Conservation (phyloP, 352 stramenopile genomes). For the Globisporangium nodosum region DNA sequence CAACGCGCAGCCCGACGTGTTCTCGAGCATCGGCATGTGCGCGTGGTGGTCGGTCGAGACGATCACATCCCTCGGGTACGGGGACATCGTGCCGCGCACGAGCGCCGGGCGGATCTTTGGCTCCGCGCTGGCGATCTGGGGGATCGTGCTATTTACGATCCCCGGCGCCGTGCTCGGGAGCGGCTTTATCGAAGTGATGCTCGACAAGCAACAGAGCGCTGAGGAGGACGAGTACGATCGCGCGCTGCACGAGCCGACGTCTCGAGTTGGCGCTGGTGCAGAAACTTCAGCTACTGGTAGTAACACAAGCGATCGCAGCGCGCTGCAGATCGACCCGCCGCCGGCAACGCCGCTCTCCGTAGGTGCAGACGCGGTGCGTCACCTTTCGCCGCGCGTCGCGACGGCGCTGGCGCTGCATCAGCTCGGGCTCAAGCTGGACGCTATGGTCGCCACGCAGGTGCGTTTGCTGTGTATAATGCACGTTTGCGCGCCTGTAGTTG, state of each 20-base stretch:
- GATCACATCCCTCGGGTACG: slow-evolving; percentile 65
- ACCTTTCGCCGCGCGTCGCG: slow-evolving; percentile 18
- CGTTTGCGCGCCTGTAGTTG: background rate
- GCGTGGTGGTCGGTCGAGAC: slow-evolving; percentile 62
- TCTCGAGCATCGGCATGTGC: slow-evolving; percentile 41
- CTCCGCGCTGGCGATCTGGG: slow-evolving; percentile 42
- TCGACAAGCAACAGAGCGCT: slow-evolving; percentile 50
- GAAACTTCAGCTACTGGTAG: background rate
- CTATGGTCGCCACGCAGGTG: slow-evolving; percentile 30
- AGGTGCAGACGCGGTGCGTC: slow-evolving; percentile 7
- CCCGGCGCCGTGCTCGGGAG: slow-evolving; percentile 50
- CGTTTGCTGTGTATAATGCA: background rate
- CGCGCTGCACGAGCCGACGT: slow-evolving; percentile 6
- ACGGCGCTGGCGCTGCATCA: slow-evolving; percentile 20
- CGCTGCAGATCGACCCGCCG: slow-evolving; percentile 6
- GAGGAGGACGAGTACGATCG: slow-evolving; percentile 35
- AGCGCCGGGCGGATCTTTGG: slow-evolving; percentile 30
- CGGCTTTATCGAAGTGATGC: slow-evolving; percentile 66
- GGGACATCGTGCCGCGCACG: slow-evolving; percentile 51
- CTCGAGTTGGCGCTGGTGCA: background rate
- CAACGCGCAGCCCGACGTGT: slow-evolving; percentile 34
- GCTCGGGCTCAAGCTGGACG: slow-evolving; percentile 30
- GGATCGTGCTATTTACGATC: slow-evolving; percentile 60
- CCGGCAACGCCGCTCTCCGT: background rate
- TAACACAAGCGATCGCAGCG: background rate